These are phyloP conservation scores for Alternaria angustiovoidea DNA, from an alignment of 2,329 filamentous ascomycete genomes.

Conservation along the genomic window DNA sequence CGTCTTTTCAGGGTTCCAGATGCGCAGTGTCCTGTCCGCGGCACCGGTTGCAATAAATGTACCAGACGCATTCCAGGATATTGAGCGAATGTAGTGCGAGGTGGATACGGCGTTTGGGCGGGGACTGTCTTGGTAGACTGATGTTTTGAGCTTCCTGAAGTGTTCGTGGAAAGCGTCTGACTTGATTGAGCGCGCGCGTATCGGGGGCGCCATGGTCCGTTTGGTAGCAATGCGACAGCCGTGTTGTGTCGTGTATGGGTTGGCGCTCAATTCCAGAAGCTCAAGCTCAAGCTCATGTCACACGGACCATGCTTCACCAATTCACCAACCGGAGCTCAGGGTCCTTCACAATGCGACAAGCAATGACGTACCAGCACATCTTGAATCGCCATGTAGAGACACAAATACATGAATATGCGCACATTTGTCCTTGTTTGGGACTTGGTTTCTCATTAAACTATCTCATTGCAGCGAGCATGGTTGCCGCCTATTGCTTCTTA, in stretches of 20 bases:
- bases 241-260: neutral
- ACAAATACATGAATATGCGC: neutral
- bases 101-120: conserved; percentile 45
- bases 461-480: neutral
- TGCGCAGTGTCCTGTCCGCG: conserved; percentile 72
- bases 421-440: too few relatives aligned
- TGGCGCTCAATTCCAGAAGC: neutral
- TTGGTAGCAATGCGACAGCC: neutral
- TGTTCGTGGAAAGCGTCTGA: conserved; percentile 74
- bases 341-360: neutral
- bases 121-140: conserved; percentile 65
- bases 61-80: conserved; percentile 90
- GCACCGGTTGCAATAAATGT: conserved; percentile 84
- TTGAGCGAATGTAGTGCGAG: conserved; percentile 66
- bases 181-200: conserved; percentile 64
- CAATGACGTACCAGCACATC: neutral
- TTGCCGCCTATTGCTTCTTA: conserved; percentile 27
- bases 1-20: conserved; percentile 82
- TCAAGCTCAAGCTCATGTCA: conserved; percentile 5
- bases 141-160: conserved; percentile 74
- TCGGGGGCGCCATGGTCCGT: conserved; percentile 47
- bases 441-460: neutral
- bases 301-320: conserved; percentile 9
- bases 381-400: neutral
- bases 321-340: neutral